Evolutionary conservation across 2,329 filamentous ascomycete species (phyloP).

Genomic region (Ceratocystis variospora): DNA sequence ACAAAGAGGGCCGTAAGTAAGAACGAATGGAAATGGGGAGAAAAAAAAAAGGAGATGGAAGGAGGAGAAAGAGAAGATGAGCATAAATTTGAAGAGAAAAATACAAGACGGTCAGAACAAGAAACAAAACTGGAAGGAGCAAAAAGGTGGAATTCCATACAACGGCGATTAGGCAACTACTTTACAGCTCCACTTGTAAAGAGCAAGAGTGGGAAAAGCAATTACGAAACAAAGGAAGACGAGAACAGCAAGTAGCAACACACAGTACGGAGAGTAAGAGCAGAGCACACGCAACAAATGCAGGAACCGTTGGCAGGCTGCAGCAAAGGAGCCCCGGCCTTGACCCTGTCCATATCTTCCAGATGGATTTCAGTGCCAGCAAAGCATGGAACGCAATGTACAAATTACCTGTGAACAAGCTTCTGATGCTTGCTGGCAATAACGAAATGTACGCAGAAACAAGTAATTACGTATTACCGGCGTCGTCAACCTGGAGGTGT

Average conservation of each 20-base stretch:
- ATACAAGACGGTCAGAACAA: background rate
- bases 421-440: background rate
- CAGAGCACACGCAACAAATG: background rate
- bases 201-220: background rate
- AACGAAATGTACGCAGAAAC: background rate
- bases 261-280: background rate
- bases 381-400: background rate
- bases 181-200: background rate
- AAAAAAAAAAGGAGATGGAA: background rate
- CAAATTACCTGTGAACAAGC: background rate
- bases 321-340: background rate
- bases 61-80: background rate
- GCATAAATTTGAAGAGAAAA: background rate
- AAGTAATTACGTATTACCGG: background rate
- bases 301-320: background rate
- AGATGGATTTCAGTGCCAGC: background rate
- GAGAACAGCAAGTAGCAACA: background rate
- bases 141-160: background rate
- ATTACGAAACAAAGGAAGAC: background rate
- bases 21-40: background rate
- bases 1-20: background rate
- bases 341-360: background rate
- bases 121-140: background rate
- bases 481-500: background rate
- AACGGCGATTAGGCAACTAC: slow-evolving; percentile 4